These are phyloP conservation scores for Dioszegia aurantiaca DNA, from an alignment of 768 basidiomycete genomes.

Conservation along the genomic window DNA sequence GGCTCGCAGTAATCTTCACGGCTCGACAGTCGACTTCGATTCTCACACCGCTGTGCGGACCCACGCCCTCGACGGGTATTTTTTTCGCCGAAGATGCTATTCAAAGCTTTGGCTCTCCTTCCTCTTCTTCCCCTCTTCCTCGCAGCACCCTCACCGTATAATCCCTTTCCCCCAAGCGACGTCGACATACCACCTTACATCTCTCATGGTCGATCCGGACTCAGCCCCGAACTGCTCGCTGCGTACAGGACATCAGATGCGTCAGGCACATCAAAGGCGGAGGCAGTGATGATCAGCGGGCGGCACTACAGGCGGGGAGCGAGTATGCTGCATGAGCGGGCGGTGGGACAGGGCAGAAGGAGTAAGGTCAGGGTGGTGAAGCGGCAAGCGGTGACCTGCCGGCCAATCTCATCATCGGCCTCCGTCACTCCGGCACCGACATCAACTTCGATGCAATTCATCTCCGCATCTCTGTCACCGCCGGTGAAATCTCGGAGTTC, in stretches of 20 bases:
- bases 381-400: slow-evolving; percentile 4
- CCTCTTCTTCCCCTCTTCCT: slow-evolving; percentile 20
- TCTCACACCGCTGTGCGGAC: slow-evolving; percentile 7
- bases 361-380: slow-evolving; percentile 9
- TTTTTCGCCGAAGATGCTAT: slow-evolving; percentile 9
- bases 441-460: slow-evolving; percentile 4
- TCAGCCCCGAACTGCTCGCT: background rate
- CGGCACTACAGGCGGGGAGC: slow-evolving; percentile 3
- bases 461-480: background rate
- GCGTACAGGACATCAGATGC: slow-evolving; percentile 2
- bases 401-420: background rate
- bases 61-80: slow-evolving; percentile 10
- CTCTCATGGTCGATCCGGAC: slow-evolving; percentile 3
- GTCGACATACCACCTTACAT: background rate
- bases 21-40: slow-evolving; percentile 2
- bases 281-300: background rate
- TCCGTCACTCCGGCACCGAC: background rate
- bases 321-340: background rate
- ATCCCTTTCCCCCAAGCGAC: slow-evolving; percentile 21
- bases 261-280: background rate
- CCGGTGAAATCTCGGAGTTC: no score
- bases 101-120: slow-evolving; percentile 14
- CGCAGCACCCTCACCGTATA: slow-evolving; percentile 14
- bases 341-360: slow-evolving; percentile 3
- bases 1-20: background rate